phyloP scores from a whole-genome alignment of 2,329 filamentous ascomycete genomes.

The Fusarium palustre region DNA sequence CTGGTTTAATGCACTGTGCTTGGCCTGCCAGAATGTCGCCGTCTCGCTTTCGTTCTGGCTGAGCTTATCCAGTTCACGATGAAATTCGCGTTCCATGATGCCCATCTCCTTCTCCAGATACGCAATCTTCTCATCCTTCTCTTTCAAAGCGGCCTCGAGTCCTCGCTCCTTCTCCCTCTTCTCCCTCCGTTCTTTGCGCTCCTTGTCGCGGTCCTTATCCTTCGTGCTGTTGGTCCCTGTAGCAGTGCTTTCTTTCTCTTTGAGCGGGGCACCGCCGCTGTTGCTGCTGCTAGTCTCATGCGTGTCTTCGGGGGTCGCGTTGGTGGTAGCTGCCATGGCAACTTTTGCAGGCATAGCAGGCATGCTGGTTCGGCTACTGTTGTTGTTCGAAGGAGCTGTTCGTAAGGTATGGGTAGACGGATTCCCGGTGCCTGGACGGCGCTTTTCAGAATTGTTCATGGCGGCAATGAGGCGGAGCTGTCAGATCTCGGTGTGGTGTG shows the following conservation, averaged over 20 bases:
- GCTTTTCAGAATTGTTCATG: constrained; percentile 60
- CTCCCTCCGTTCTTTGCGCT: constrained; percentile 44
- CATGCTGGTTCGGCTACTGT: constrained; percentile 46
- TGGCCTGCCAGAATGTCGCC: constrained; percentile 68
- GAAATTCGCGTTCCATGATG: constrained; percentile 66
- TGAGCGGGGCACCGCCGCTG: constrained; percentile 45
- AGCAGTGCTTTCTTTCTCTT: constrained; percentile 44
- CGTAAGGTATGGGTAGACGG: constrained; percentile 37
- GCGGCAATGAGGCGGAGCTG: constrained; percentile 22
- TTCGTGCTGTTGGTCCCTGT: constrained; percentile 52
- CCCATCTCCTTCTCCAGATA: constrained; percentile 64
- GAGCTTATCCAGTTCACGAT: constrained; percentile 64
- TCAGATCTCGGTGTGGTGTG: constrained; percentile 20
- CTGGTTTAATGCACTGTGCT: constrained; percentile 64
- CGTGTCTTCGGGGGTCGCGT: constrained; percentile 43
- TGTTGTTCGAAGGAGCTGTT: constrained; percentile 45
- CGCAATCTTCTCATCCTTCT: constrained; percentile 65
- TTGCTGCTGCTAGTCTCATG: constrained; percentile 46
- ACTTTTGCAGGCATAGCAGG: constrained; percentile 50
- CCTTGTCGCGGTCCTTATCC: constrained; percentile 48
- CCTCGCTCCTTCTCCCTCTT: constrained; percentile 44
- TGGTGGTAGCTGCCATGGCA: constrained; percentile 43
- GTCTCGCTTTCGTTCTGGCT: constrained; percentile 67
- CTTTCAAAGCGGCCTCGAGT: constrained; percentile 52
- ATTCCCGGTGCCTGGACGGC: constrained; percentile 52